phyloP scores from a whole-genome alignment of 2,329 filamentous ascomycete genomes.

The Gremmenia infestans region DNA sequence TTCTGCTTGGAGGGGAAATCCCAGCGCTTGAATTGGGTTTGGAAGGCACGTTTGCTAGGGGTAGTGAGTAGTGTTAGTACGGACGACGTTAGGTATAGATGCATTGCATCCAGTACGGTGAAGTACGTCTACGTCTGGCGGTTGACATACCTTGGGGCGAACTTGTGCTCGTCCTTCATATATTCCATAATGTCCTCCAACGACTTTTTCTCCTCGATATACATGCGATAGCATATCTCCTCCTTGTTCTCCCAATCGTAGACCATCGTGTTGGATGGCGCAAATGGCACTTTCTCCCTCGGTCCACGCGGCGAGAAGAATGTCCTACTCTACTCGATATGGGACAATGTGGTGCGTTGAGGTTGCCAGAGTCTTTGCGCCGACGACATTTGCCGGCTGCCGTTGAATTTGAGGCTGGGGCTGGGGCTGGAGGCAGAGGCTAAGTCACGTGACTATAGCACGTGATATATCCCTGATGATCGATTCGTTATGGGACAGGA shows the following conservation, averaged over 20 bases:
- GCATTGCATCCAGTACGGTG: conserved; percentile 18
- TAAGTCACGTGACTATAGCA: too few relatives aligned
- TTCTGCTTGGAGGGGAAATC: conserved; percentile 71
- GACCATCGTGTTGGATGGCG: conserved; percentile 32
- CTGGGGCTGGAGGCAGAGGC: too few relatives aligned
- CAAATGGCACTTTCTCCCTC: conserved; percentile 1
- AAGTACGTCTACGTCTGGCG: conserved; percentile 12
- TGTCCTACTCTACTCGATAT: neutral
- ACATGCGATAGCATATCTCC: conserved; percentile 63
- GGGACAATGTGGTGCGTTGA: conserved; percentile 15
- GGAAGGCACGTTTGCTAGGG: conserved; percentile 67
- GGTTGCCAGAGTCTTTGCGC: conserved; percentile 18
- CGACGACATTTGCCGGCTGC: conserved; percentile 1
- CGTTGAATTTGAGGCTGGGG: neutral
- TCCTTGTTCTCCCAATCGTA: conserved; percentile 66
- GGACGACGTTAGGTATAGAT: conserved; percentile 12
- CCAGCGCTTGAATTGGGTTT: conserved; percentile 74
- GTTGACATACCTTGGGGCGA: conserved; percentile 60
- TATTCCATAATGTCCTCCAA: conserved; percentile 71
- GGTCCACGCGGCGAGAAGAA: neutral
- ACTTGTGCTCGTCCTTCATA: conserved; percentile 59
- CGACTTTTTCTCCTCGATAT: conserved; percentile 69
- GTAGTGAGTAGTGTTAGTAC: conserved; percentile 15
- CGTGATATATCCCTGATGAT: too few relatives aligned
- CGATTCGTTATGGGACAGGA: too few relatives aligned